Conservation (phyloP, 1,284 basidiomycete species). For the Melampsora americana region DNA sequence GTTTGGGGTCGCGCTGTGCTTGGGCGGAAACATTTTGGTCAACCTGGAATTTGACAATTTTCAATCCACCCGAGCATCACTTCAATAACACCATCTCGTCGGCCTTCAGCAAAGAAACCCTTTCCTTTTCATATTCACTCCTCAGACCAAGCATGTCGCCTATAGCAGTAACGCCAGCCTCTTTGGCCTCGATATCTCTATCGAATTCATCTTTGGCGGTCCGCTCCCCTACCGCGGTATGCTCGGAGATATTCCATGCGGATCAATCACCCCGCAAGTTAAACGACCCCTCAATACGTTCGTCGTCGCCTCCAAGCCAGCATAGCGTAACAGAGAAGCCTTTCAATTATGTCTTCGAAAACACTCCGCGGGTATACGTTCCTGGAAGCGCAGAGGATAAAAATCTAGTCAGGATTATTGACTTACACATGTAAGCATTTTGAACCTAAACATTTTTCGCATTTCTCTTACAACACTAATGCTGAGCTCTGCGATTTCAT, state of each 20-base stretch:
- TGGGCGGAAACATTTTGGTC: no score
- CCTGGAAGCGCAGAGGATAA: conserved; percentile 1
- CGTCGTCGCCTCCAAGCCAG: background rate
- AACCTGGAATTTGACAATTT: no score
- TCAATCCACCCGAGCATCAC: no score
- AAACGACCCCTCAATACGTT: background rate
- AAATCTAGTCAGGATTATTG: background rate
- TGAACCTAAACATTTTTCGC: background rate
- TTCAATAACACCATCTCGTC: no score
- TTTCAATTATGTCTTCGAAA: background rate
- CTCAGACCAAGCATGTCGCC: background rate
- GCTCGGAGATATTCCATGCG: background rate
- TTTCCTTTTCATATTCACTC: no score
- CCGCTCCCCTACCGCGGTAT: background rate
- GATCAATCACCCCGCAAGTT: background rate
- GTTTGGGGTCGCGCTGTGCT: no score
- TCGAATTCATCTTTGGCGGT: background rate
- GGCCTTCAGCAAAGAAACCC: no score
- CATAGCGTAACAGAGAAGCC: background rate
- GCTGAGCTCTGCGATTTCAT: background rate
- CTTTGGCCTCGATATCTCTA: background rate
- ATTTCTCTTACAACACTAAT: no score
- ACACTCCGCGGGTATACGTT: background rate
- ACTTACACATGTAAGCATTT: background rate
- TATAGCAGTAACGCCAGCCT: background rate